Base-by-base conservation (phyloP, 805 yeast species). In the Wickerhamomyces strasburgensis region DNA sequence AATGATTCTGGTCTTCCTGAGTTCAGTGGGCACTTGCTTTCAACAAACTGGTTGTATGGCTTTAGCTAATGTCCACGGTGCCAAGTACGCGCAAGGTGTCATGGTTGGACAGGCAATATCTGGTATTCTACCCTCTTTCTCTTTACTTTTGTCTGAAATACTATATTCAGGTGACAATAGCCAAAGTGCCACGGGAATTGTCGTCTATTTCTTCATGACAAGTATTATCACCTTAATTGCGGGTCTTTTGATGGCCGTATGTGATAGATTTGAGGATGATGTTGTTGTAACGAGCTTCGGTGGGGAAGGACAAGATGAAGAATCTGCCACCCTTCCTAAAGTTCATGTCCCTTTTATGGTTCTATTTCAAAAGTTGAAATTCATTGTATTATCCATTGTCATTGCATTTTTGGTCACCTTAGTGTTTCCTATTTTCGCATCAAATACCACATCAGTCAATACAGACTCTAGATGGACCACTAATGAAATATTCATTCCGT, bases 81-180 rank as follows among this genome's bases (percentile, higher is more conserved):
- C 86, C 1, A 71, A 78, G 11, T 84, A 75, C 55, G 89, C 95
- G 9, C 96, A 93, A 52, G 94, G 84, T 0, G 83, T 83, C 2
- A 85, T 93, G 83, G 89, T 89, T 3, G 98, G 98, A 2, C 96
- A 90, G 58, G 96, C 95, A 0, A 65, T 90, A 14, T 87, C 97
- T 0, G 98, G 98, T 2, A 95, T 93, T 0, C 63, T 90, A 25
- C 98, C 98, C 2, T 78, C 96, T 0, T 55, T 84, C 14, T 79
- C 83, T 11, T 72, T 77, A 48, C 80, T 78, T 42, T 41, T 72
- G 9, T 73, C 83, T 9, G 76, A 75, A 18, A 51, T 73, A 19
- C 11, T 46, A 11, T 31, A 51, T 27, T 37, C 41, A 17, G 55
- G 45, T 9, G 45, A 55, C 10, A 44, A 37, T n/a, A 61, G 55